Evolutionary conservation across 116 monocot species (phyloP), one percentile per base, ranked within the genome.

Genomic region (Phalaenopsis hybrid): DNA sequence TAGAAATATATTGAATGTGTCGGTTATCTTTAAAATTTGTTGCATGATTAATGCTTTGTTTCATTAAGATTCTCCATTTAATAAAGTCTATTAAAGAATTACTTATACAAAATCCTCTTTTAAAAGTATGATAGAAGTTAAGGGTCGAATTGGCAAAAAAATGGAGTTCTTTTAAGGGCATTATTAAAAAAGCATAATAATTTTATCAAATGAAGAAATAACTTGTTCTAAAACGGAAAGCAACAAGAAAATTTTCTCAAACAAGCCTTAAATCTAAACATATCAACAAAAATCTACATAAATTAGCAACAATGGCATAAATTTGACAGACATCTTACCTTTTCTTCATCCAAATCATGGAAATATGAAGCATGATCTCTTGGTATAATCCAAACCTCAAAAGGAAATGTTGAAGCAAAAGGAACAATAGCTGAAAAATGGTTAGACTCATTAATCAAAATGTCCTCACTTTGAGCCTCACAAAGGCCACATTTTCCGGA

Each of bases 341-440:
- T 92, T 76, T 90, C 85, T 73, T 83, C 65, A 76, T 95, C 89
- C 80, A 99, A 85, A 44, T 99, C 89, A 84, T 93, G 93, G 84
- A 99, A 99, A 90, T 92, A 83, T 44, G 92, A 83, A 28, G 79
- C 23, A 80, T 99, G 98, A 75, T 92, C 86, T 65, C 80, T 80
- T 74, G 95, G 95, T 72, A 99, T 80, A 74, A 99, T 89, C 98
- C 98, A 99, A 5, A 93, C 84, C 83, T 99, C 98, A 85, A 99
- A 99, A 67, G 98, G 90, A 88, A 82, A 93, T 78, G 92, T 89
- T 41, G 95, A 90, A 44, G 98, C 98, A 48, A 91, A 89, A 34
- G 98, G 98, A 81, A 88, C 94, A 63, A 95, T 86, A 8, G 93
- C 82, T 43, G 83, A 92, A 81, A 93, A 98, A 88, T 93, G 86